phyloP scores from a whole-genome alignment of 176 grass and related monocot genomes.

The Saccharum spontaneum region DNA sequence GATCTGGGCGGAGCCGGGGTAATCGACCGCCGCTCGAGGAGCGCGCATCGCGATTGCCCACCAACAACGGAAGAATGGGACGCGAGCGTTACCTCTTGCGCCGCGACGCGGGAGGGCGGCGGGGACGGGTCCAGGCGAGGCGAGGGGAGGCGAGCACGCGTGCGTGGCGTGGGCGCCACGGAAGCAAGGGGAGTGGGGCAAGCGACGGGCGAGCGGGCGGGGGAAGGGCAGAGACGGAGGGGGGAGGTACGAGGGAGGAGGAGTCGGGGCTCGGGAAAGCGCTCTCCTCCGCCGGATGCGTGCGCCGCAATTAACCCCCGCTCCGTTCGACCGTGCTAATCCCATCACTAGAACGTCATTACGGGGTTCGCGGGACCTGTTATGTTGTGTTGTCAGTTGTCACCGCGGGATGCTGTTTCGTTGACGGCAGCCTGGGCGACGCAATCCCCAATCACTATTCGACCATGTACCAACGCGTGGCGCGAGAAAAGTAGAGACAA shows the following conservation, averaged over 20 bases:
- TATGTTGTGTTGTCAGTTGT: too few species aligned
- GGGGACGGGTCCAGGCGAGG: neutral
- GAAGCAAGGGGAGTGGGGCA: neutral
- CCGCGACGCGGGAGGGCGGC: neutral
- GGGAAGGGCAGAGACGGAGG: neutral
- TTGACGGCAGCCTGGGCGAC: too few species aligned
- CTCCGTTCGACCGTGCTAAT: neutral
- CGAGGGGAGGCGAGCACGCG: neutral
- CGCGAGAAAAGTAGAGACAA: too few species aligned
- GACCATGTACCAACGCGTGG: too few species aligned
- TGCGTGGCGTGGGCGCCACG: neutral
- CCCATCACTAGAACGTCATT: slow-evolving; percentile 4
- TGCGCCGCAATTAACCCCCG: slow-evolving; percentile 21
- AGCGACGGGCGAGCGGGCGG: neutral
- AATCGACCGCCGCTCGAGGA: neutral
- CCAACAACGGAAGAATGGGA: neutral
- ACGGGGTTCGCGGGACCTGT: neutral
- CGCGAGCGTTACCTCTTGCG: neutral
- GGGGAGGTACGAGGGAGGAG: neutral
- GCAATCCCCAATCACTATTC: too few species aligned
- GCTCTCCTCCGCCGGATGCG: neutral
- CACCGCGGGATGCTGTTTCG: too few species aligned
- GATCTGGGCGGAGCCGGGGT: neutral
- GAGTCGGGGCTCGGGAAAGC: slow-evolving; percentile 5
- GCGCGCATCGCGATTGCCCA: neutral